phyloP scores from a whole-genome alignment of 306 rosid species.

The Dalbergia cultrata region DNA sequence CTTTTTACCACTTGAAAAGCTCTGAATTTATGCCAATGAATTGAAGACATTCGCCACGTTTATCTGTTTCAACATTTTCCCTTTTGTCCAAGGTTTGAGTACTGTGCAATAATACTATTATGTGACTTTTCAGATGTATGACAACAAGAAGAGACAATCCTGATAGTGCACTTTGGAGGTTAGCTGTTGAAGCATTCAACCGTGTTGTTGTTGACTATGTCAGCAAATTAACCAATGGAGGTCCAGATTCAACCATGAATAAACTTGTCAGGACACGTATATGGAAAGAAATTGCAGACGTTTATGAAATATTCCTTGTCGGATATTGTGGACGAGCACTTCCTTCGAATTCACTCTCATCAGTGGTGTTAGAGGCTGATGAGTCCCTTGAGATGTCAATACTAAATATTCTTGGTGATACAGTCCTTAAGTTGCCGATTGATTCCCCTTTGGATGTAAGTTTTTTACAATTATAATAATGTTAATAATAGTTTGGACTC shows the following conservation, averaged over 20 bases:
- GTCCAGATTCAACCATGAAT: constrained; percentile 62
- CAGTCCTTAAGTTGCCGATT: constrained; percentile 72
- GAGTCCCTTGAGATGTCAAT: constrained; percentile 89
- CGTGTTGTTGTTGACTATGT: constrained; percentile 70
- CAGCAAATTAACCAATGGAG: constrained; percentile 54
- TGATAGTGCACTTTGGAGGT: constrained; percentile 89
- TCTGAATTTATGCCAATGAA: not conserved
- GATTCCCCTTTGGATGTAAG: constrained; percentile 89
- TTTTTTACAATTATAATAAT: constrained; percentile 38
- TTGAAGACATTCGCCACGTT: constrained; percentile 37
- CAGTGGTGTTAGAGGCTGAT: constrained; percentile 69
- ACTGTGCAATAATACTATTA: constrained; percentile 36
- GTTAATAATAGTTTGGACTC: constrained; percentile 20
- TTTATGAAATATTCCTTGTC: constrained; percentile 90
- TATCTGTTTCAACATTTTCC: constrained; percentile 15
- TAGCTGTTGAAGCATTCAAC: constrained; percentile 85
- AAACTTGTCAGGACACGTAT: constrained; percentile 78
- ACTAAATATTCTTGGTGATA: constrained; percentile 83
- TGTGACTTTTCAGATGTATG: constrained; percentile 76
- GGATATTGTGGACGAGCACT: constrained; percentile 98
- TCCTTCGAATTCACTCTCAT: constrained; percentile 79
- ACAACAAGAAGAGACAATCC: constrained; percentile 96
- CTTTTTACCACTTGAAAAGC: constrained; percentile 11
- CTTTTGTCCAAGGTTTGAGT: constrained; percentile 22
- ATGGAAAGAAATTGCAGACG: constrained; percentile 98